Evolutionary conservation across 495 filamentous ascomycete species (phyloP).

Genomic region (Trichoderma parareesei): DNA sequence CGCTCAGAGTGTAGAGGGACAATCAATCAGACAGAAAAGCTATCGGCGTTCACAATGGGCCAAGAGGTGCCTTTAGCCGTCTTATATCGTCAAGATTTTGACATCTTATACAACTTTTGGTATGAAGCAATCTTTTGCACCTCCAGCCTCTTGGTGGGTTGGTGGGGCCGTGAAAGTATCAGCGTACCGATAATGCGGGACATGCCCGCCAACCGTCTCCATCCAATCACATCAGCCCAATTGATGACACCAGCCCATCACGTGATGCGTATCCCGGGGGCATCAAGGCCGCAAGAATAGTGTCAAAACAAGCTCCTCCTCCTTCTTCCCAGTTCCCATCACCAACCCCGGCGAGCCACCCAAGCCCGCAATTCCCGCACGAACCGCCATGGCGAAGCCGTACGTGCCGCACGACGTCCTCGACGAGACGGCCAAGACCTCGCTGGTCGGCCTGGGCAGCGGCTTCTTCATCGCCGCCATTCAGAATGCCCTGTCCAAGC

Average conservation of each 20-base stretch:
- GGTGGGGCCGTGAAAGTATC: neutral
- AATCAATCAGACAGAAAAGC: neutral
- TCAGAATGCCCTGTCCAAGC: conserved; percentile 74
- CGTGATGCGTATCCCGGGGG: conserved; percentile 3
- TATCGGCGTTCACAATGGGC: neutral
- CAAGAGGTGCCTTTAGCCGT: no score
- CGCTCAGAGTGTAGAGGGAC: neutral
- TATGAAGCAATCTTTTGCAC: conserved; percentile 7
- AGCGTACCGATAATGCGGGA: neutral
- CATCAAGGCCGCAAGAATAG: neutral
- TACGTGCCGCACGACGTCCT: conserved; percentile 12
- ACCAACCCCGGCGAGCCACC: neutral
- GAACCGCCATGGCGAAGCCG: neutral
- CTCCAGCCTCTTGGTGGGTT: neutral
- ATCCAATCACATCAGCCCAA: neutral
- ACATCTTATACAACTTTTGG: neutral
- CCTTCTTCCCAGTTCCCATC: neutral
- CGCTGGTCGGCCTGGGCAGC: neutral
- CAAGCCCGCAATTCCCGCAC: neutral
- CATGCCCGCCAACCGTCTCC: neutral
- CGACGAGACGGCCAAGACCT: conserved; percentile 11
- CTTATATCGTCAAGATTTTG: neutral
- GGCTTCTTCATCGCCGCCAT: conserved; percentile 69
- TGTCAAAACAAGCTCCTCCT: conserved; percentile 9
- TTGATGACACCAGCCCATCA: conserved; percentile 4